phyloP scores from a whole-genome alignment of 768 basidiomycete species.

The Lactarius tabidus region DNA sequence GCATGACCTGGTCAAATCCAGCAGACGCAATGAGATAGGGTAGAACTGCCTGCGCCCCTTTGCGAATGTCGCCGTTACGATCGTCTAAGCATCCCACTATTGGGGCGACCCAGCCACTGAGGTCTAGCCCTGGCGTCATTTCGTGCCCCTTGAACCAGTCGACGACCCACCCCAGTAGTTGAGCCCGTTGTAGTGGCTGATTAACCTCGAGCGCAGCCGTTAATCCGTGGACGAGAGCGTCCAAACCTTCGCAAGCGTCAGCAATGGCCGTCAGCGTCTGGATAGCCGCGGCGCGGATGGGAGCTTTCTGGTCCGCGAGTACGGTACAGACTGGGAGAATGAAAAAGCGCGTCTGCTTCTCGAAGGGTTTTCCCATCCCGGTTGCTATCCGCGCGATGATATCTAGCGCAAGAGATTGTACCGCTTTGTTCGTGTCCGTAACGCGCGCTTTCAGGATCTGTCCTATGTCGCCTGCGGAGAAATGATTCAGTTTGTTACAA shows the following conservation, averaged over 20 bases:
- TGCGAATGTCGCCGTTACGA: constrained; percentile 85
- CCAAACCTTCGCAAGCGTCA: constrained; percentile 78
- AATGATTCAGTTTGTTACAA: constrained; percentile 10
- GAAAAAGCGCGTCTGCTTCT: constrained; percentile 80
- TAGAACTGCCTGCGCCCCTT: constrained; percentile 79
- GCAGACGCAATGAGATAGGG: constrained; percentile 68
- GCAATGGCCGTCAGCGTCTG: constrained; percentile 80
- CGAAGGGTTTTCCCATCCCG: constrained; percentile 95
- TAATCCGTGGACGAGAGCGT: constrained; percentile 74
- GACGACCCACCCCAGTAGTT: constrained; percentile 72
- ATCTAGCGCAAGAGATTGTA: constrained; percentile 86
- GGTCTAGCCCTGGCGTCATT: constrained; percentile 53
- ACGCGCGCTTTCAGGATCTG: constrained; percentile 85
- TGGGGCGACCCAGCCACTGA: constrained; percentile 60
- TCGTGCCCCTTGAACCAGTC: constrained; percentile 73
- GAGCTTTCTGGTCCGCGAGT: constrained; percentile 89
- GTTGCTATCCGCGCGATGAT: constrained; percentile 85
- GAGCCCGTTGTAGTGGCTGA: constrained; percentile 84
- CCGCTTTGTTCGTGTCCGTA: constrained; percentile 89
- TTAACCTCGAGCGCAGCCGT: constrained; percentile 76
- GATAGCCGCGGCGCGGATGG: constrained; percentile 72
- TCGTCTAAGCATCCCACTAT: constrained; percentile 84
- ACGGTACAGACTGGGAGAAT: constrained; percentile 74
- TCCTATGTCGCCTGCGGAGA: constrained; percentile 74
- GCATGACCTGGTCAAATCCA: constrained; percentile 83